Conservation (phyloP, 345 rosid genomes). For the Aurinia saxatilis region DNA sequence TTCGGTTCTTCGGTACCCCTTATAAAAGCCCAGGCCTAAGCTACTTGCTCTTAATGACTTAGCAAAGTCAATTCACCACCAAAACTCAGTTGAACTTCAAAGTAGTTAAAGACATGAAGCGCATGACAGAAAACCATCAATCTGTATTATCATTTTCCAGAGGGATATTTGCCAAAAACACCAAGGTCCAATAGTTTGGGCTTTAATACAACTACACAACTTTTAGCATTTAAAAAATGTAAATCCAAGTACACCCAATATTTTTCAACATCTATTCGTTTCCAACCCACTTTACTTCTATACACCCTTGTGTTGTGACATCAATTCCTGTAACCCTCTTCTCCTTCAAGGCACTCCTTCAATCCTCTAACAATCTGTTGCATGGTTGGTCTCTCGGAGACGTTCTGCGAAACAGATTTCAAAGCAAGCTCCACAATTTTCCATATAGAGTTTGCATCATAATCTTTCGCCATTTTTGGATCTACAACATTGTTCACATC, state of each 20-base stretch:
- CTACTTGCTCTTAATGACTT: conserved; percentile 16
- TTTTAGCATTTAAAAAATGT: not conserved
- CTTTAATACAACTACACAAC: not conserved
- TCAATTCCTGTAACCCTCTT: conserved; percentile 7
- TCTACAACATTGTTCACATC: conserved; percentile 31
- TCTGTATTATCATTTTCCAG: too few species aligned
- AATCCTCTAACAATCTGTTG: conserved; percentile 4
- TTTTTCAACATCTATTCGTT: too few species aligned
- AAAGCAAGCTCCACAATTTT: conserved; percentile 28
- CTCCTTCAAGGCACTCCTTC: conserved; percentile 15
- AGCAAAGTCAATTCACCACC: not conserved
- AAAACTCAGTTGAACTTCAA: too few species aligned
- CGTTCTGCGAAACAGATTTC: conserved; percentile 4
- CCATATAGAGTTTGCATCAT: conserved; percentile 20
- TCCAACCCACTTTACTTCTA: not conserved
- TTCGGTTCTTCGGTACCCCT: too few species aligned
- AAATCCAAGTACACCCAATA: not conserved
- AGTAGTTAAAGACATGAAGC: too few species aligned
- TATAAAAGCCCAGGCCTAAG: too few species aligned
- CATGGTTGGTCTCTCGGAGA: conserved; percentile 21
- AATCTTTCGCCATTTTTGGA: not conserved
- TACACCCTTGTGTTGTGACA: not conserved
- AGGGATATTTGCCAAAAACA: too few species aligned
- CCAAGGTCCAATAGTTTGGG: conserved; percentile 1
- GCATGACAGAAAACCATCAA: too few species aligned